These are phyloP conservation scores for Penicillium brevicompactum DNA, from an alignment of 2,329 filamentous ascomycete genomes.

Conservation along the genomic window DNA sequence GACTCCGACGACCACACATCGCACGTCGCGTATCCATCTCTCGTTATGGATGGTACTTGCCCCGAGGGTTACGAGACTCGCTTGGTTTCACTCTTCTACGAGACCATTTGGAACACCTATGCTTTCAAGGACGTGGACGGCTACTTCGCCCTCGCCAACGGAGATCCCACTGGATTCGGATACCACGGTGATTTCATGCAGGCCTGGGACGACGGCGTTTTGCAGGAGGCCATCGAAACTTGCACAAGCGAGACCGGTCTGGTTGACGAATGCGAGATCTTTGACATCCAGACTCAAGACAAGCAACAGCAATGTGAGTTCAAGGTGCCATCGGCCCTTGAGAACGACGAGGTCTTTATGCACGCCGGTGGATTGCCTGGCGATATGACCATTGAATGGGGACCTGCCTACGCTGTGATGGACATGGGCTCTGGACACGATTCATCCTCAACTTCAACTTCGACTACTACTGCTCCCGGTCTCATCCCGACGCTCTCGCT, in stretches of 20 bases:
- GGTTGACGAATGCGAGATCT: constrained; percentile 74
- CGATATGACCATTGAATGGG: constrained; percentile 52
- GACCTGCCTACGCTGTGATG: constrained; percentile 45
- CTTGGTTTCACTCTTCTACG: constrained; percentile 76
- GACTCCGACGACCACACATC: constrained; percentile 58
- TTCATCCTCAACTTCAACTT: not conserved
- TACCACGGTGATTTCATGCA: constrained; percentile 80
- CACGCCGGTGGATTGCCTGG: constrained; percentile 67
- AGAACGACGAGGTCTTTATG: constrained; percentile 61
- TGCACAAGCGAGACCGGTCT: constrained; percentile 73
- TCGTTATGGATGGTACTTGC: constrained; percentile 76
- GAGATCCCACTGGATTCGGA: constrained; percentile 74
- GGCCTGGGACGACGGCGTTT: constrained; percentile 71
- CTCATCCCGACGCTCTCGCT: constrained; percentile 4
- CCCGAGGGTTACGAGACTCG: constrained; percentile 69
- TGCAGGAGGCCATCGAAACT: constrained; percentile 70
- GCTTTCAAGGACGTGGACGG: constrained; percentile 65
- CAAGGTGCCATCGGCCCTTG: constrained; percentile 57
- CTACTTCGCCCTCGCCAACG: constrained; percentile 74
- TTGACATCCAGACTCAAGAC: constrained; percentile 65
- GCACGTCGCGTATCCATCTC: constrained; percentile 76
- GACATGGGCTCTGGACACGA: constrained; percentile 9
- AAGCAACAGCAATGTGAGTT: constrained; percentile 64
- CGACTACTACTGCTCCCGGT: constrained; percentile 1
- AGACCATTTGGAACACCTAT: constrained; percentile 79